A percentile compares a stretch with the other conserved stretches of the same genome.
Evolutionary conservation across 2,329 filamentous ascomycete genomes (phyloP).

Genomic region (Rhexocercosporidium sp.): DNA sequence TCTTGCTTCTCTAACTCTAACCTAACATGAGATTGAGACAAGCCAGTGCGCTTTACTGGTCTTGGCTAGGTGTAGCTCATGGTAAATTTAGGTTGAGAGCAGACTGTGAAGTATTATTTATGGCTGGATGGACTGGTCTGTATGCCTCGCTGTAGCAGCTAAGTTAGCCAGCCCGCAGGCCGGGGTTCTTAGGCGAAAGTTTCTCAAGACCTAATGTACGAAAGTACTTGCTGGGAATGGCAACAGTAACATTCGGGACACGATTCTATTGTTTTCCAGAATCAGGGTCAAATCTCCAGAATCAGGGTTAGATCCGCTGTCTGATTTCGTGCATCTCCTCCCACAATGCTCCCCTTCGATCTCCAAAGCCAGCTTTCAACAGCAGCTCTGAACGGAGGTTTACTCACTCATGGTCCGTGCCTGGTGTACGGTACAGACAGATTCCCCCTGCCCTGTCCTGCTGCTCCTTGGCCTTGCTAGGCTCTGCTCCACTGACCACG

Average conservation of each 20-base stretch:
- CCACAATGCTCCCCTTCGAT: too few relatives aligned
- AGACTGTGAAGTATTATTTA: background rate
- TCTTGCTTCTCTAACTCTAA: background rate
- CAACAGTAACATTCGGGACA: too few relatives aligned
- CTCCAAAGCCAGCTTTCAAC: too few relatives aligned
- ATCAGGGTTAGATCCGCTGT: background rate
- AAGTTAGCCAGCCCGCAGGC: background rate
- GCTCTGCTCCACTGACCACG: conserved; percentile 29
- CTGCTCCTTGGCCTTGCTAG: background rate
- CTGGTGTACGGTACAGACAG: background rate
- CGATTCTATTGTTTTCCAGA: background rate
- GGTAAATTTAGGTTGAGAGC: background rate
- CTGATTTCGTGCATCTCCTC: conserved; percentile 7
- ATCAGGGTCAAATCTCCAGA: background rate
- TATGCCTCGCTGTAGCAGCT: conserved; percentile 6
- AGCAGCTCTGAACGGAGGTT: too few relatives aligned
- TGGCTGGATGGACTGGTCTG: background rate
- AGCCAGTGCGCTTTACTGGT: conserved; percentile 7
- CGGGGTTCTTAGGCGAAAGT: background rate
- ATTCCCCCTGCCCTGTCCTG: background rate
- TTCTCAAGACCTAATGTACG: background rate
- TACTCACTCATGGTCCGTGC: conserved; percentile 22
- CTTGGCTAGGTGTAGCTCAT: background rate
- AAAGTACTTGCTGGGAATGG: background rate
- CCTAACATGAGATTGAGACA: conserved; percentile 2